phyloP scores from a whole-genome alignment of 495 filamentous ascomycete genomes.

The Penicillium daleae region DNA sequence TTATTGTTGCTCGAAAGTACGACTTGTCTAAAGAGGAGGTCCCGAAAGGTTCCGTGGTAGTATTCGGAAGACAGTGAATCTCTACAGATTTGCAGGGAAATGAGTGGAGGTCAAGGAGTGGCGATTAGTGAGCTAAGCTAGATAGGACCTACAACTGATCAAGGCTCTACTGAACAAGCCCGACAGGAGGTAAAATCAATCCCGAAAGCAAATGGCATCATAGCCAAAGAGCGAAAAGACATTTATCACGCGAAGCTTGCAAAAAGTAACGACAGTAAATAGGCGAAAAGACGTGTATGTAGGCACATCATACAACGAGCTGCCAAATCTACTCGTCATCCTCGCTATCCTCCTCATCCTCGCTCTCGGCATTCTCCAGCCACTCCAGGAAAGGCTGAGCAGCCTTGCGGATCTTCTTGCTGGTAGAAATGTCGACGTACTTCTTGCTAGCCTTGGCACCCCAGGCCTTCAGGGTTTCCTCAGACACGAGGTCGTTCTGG shows the following conservation, averaged over 20 bases:
- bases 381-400: slow-evolving; percentile 92
- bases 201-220: not conserved
- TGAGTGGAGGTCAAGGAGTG: slow-evolving; percentile 26
- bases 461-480: slow-evolving; percentile 90
- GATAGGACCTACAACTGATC: slow-evolving; percentile 5
- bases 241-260: not conserved
- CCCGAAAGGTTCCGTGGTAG: not conserved
- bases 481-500: slow-evolving; percentile 80
- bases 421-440: slow-evolving; percentile 86
- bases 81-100: not conserved
- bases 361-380: slow-evolving; percentile 89
- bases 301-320: not conserved
- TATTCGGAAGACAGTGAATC: not conserved
- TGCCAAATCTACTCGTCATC: slow-evolving; percentile 41
- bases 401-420: slow-evolving; percentile 94
- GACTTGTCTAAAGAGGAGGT: not conserved
- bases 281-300: not conserved
- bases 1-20: not conserved
- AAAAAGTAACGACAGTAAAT: not conserved
- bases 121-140: slow-evolving; percentile 33
- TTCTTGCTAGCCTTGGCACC: slow-evolving; percentile 95
- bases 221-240: not conserved
- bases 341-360: slow-evolving; percentile 69
- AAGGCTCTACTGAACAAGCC: not conserved
- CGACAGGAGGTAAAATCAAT: not conserved